A percentile compares a stretch with the other conserved stretches of the same genome.
Evolutionary conservation across 805 yeast genomes (phyloP).

Genomic region (Yamadazyma endophytica): DNA sequence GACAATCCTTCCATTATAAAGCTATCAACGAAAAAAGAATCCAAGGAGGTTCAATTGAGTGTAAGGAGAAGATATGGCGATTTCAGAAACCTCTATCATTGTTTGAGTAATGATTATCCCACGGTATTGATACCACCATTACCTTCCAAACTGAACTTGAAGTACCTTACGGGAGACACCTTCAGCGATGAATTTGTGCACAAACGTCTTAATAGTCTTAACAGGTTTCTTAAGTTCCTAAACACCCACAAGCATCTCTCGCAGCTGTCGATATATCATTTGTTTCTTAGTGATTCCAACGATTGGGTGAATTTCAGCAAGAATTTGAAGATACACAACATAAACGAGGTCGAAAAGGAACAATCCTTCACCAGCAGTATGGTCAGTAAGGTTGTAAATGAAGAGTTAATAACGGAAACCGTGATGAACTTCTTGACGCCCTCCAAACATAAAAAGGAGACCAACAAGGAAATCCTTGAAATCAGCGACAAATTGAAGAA

Average conservation of each 20-base stretch:
- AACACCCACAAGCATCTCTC: conserved; percentile 70
- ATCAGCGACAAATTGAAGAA: conserved; percentile 80
- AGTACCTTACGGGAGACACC: conserved; percentile 90
- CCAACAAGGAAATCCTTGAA: conserved; percentile 55
- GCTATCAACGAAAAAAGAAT: conserved; percentile 17
- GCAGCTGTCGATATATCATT: conserved; percentile 63
- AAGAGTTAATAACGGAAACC: conserved; percentile 84
- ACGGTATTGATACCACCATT: conserved; percentile 87
- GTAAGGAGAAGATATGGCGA: conserved; percentile 85
- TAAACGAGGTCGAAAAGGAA: conserved; percentile 13
- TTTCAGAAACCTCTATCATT: conserved; percentile 72
- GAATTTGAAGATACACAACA: conserved; percentile 40
- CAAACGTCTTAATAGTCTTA: conserved; percentile 76
- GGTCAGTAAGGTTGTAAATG: conserved; percentile 44
- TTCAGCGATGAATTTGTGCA: conserved; percentile 80
- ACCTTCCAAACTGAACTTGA: conserved; percentile 88
- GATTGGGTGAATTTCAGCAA: conserved; percentile 72
- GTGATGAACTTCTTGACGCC: conserved; percentile 92
- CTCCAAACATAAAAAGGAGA: conserved; percentile 61
- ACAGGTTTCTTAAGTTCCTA: conserved; percentile 69
- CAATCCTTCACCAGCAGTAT: conserved; percentile 14
- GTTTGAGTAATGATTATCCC: conserved; percentile 74
- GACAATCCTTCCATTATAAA: conserved; percentile 54
- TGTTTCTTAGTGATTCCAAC: conserved; percentile 63
- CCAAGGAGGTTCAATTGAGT: conserved; percentile 31